These are phyloP conservation scores for Usnea hakonensis DNA, from an alignment of 495 filamentous ascomycete genomes.

Conservation along the genomic window DNA sequence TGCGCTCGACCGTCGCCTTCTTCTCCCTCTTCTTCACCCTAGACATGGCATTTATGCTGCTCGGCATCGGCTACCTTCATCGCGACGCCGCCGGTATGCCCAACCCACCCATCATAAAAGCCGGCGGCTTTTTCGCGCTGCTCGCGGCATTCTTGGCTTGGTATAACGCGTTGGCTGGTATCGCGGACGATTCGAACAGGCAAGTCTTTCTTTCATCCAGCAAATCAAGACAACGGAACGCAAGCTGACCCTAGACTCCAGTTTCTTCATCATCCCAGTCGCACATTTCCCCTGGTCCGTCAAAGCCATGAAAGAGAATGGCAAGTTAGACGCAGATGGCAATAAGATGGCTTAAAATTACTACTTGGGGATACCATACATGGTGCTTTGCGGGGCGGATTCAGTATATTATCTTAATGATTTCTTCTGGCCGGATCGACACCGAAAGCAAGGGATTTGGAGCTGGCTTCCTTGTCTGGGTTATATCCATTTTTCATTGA, in stretches of 20 bases:
- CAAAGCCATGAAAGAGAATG: constrained; percentile 60
- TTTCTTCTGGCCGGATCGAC: not conserved
- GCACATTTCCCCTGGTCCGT: constrained; percentile 96
- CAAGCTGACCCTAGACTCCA: constrained; percentile 33
- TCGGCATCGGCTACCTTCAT: constrained; percentile 65
- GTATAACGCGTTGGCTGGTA: constrained; percentile 96
- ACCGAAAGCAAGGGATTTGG: not conserved
- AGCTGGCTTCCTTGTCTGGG: not conserved
- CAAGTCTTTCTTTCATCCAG: constrained; percentile 28
- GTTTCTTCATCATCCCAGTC: constrained; percentile 94
- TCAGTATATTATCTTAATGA: constrained; percentile 1
- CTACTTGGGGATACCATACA: not conserved
- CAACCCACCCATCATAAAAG: constrained; percentile 53
- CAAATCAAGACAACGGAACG: constrained; percentile 5
- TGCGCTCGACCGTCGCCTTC: constrained; percentile 92
- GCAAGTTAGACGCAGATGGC: constrained; percentile 34
- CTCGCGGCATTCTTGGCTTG: constrained; percentile 85
- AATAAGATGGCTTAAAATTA: constrained; percentile 13
- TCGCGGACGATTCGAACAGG: constrained; percentile 75
- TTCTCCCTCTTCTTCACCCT: constrained; percentile 91
- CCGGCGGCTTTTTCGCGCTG: constrained; percentile 83
- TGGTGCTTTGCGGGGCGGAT: not conserved
- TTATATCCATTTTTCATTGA: not conserved
- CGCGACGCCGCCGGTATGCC: constrained; percentile 34
- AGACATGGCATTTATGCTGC: constrained; percentile 84